phyloP scores from a whole-genome alignment of 371 early-diverging fungal species.

The Actinomortierella ambigua region DNA sequence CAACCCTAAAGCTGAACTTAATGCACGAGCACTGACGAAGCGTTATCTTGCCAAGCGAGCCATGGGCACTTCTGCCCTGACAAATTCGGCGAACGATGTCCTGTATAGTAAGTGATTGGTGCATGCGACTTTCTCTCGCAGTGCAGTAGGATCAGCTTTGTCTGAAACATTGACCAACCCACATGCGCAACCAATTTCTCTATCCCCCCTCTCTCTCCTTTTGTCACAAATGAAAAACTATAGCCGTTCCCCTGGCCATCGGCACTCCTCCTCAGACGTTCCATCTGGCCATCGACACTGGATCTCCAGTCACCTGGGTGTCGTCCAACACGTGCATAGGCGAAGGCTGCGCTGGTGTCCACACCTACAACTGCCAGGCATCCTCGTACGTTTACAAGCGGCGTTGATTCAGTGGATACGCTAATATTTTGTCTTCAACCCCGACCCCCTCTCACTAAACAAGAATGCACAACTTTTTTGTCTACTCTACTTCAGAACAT shows the following conservation, averaged over 20 bases:
- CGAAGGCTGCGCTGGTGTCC: not conserved
- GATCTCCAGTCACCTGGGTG: conserved; percentile 9
- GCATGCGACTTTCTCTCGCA: not conserved
- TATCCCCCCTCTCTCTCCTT: not conserved
- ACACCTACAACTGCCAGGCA: too few relatives aligned
- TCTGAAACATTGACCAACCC: not conserved
- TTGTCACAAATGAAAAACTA: not conserved
- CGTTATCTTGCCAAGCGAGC: conserved; percentile 26
- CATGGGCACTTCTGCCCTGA: conserved; percentile 1
- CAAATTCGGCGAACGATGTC: conserved; percentile 3
- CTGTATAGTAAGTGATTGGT: conserved; percentile 7
- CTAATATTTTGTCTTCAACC: too few relatives aligned
- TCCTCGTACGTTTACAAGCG: too few relatives aligned
- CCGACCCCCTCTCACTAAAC: too few relatives aligned
- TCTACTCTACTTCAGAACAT: too few relatives aligned
- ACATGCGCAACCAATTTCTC: not conserved
- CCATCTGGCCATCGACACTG: conserved; percentile 5
- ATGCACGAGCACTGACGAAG: conserved; percentile 9
- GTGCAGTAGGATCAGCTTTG: not conserved
- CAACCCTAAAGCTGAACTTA: not conserved
- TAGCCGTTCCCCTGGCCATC: not conserved
- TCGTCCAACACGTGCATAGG: not conserved
- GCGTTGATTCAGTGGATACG: too few relatives aligned
- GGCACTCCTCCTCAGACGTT: conserved; percentile 7
- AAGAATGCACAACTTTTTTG: too few relatives aligned